Percentiles rank a stretch among this genome's conserved stretches.
Evolutionary conservation across 768 basidiomycete genomes (phyloP).

Genomic region (Leccinum olivaceopallidum): DNA sequence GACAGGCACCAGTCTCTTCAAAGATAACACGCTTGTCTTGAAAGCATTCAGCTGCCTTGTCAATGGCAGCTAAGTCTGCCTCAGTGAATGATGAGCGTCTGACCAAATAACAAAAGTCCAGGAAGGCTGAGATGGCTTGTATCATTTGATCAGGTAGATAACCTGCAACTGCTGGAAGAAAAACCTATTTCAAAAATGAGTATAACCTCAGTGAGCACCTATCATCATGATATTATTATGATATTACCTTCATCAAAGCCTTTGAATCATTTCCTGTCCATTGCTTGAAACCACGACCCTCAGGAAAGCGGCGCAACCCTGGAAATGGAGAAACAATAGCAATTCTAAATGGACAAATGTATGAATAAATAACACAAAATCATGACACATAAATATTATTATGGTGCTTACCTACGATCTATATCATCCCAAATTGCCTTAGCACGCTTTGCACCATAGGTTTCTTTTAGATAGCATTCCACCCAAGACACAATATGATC

Average conservation of each 20-base stretch:
- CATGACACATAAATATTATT: too few relatives aligned
- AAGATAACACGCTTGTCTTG: neutral
- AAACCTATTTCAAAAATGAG: neutral
- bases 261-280: neutral
- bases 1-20: neutral
- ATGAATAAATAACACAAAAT: too few relatives aligned
- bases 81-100: neutral
- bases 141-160: neutral
- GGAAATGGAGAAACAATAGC: neutral
- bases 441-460: neutral
- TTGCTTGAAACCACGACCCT: neutral
- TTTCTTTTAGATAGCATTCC: neutral
- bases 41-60: neutral
- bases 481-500: neutral
- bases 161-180: neutral
- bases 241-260: neutral
- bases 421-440: neutral
- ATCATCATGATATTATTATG: too few relatives aligned
- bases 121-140: neutral
- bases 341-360: too few relatives aligned
- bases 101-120: neutral
- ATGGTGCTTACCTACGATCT: too few relatives aligned
- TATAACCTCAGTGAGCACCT: too few relatives aligned
- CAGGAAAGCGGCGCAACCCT: neutral
- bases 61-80: neutral